Conservation (phyloP, 1,139 yeast species). For the Pichia sp. region DNA sequence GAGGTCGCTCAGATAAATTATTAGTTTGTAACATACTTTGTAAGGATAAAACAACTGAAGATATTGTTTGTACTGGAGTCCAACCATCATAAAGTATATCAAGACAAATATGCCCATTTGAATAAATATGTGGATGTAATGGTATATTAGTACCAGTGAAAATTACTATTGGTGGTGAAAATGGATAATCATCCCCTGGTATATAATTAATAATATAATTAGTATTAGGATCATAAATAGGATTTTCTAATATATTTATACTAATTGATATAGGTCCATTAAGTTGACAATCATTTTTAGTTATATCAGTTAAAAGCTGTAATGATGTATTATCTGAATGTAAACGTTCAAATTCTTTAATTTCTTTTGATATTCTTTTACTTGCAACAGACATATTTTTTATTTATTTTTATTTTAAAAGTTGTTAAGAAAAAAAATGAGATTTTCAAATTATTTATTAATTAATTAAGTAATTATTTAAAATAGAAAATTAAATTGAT, state of each 20-base stretch:
- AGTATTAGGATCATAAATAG: background rate
- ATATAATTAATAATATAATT: conserved; percentile 6
- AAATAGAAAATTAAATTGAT: too few relatives aligned
- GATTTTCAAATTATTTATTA: too few relatives aligned
- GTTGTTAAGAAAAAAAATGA: too few relatives aligned
- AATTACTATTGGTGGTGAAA: conserved; percentile 55
- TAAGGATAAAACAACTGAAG: conserved; percentile 48
- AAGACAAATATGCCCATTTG: conserved; percentile 69
- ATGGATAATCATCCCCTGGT: conserved; percentile 45
- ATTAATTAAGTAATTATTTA: too few relatives aligned
- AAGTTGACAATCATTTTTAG: too few relatives aligned
- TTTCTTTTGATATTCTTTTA: background rate
- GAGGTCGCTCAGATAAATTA: conserved; percentile 40
- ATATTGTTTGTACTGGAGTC: conserved; percentile 64
- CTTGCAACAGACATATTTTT: too few relatives aligned
- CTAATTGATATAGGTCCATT: background rate
- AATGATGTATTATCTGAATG: too few relatives aligned
- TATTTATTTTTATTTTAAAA: too few relatives aligned
- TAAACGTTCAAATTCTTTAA: background rate
- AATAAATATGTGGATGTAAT: conserved; percentile 65
- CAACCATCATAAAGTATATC: conserved; percentile 60
- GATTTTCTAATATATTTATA: background rate
- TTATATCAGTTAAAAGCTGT: too few relatives aligned
- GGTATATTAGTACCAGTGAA: conserved; percentile 45
- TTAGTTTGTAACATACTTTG: conserved; percentile 62